Conservation (phyloP, 1,284 basidiomycete species). For the Sparassis latifolia region DNA sequence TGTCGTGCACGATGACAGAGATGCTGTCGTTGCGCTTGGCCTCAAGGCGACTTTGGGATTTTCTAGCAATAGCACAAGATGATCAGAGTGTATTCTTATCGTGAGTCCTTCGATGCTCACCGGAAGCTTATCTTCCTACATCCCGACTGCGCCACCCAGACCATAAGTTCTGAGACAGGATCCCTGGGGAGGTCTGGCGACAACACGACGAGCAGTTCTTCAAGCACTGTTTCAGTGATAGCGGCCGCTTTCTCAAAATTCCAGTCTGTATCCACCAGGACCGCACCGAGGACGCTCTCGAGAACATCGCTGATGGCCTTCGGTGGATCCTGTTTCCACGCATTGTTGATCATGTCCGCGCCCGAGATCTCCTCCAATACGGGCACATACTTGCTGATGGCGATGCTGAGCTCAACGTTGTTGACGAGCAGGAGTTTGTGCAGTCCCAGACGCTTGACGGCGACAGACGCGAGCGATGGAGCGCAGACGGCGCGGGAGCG, state of each 20-base stretch:
- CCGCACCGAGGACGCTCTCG: slow-evolving; percentile 79
- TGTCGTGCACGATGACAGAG: slow-evolving; percentile 53
- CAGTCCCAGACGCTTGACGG: slow-evolving; percentile 57
- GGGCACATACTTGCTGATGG: slow-evolving; percentile 55
- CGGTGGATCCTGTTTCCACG: slow-evolving; percentile 80
- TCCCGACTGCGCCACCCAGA: slow-evolving; percentile 52
- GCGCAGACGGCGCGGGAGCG: slow-evolving; percentile 71
- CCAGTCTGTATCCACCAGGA: slow-evolving; percentile 76
- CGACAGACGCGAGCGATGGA: slow-evolving; percentile 61
- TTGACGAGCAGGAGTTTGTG: slow-evolving; percentile 69
- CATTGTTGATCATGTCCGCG: slow-evolving; percentile 55
- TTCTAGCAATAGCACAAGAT: slow-evolving; percentile 28
- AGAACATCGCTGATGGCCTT: slow-evolving; percentile 74
- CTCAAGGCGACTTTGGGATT: slow-evolving; percentile 37
- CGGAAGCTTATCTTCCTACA: slow-evolving; percentile 44
- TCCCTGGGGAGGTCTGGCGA: slow-evolving; percentile 54
- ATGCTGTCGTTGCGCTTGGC: slow-evolving; percentile 43
- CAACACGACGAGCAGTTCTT: slow-evolving; percentile 51
- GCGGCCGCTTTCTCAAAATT: slow-evolving; percentile 57
- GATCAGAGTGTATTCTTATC: not conserved
- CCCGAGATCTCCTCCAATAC: slow-evolving; percentile 47
- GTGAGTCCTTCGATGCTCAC: slow-evolving; percentile 25
- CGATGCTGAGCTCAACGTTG: slow-evolving; percentile 58
- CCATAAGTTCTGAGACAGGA: slow-evolving; percentile 59
- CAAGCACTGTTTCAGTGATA: slow-evolving; percentile 56